Evolutionary conservation across 345 rosid species (phyloP), one percentile per base, ranked within the genome.

Genomic region (Chamaenerion angustifolium): DNA sequence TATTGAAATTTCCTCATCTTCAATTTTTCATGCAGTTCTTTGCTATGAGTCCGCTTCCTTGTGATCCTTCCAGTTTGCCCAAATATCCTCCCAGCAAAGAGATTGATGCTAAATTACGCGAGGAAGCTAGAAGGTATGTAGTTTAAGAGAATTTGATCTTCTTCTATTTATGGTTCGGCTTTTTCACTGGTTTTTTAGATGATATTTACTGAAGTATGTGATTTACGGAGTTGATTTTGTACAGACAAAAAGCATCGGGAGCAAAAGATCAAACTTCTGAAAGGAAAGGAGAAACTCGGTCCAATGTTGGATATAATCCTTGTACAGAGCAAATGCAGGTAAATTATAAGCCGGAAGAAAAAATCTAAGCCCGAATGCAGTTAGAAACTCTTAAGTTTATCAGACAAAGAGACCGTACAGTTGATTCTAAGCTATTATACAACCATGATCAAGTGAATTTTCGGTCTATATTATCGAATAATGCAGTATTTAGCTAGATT

Each of bases 1-100:
- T 57, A 27, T 43, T 4, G 14, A 25, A 11, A 42, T 46, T 50
- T 40, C n/a, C 31, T 41, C 15, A 45, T 55, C 46, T 16, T 40
- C 14, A 13, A 13, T 44, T 56, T 43, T 16, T 58, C 55, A 16
- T 4, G 42, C 81, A 92, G 96, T 87, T 75, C 70, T 92, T 92
- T 51, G 66, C 69, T 19, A 67, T 81, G 35, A 69, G 81, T 57
- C 96, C 95, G 3, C 61, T 74, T 60, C 82, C 98, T 62, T 92
- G 96, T 54, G 90, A 92, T 59, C 95, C 96, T 62, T 82, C 90
- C 52, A 72, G 71, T 64, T 71, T 92, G 75, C 98, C 98, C 52
- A 87, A 84, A 55, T 92, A 84, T 67, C 90, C 98, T 54, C 96
- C 94, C 11, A 84, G 94, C 74, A 92, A 87, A 72, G 98, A 92